Evolutionary conservation across 1,139 yeast species (phyloP).

Genomic region (Scheffersomyces stambukii): DNA sequence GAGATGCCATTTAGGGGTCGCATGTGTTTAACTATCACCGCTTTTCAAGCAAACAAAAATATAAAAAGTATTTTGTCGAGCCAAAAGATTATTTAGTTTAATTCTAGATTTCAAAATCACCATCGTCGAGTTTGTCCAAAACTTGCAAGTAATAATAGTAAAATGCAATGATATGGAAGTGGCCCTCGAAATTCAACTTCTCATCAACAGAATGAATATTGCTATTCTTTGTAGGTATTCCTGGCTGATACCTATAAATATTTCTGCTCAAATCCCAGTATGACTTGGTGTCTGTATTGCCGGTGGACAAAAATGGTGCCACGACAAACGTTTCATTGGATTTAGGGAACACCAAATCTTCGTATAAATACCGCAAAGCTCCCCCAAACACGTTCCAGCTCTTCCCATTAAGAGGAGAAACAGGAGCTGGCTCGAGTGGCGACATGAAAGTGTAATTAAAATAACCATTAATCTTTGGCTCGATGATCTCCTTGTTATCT

Average conservation of each 20-base stretch:
- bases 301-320: constrained; percentile 29
- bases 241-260: constrained; percentile 31
- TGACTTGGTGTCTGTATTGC: constrained; percentile 34
- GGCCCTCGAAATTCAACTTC: constrained; percentile 22
- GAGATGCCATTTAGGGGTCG: too few species aligned
- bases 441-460: constrained; percentile 32
- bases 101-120: constrained; percentile 4
- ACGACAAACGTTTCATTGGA: constrained; percentile 13
- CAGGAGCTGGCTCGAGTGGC: constrained; percentile 53
- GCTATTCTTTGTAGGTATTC: constrained; percentile 14
- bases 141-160: constrained; percentile 38
- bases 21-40: too few species aligned
- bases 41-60: too few species aligned
- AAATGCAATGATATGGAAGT: constrained; percentile 24
- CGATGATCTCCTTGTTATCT: constrained; percentile 24
- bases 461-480: constrained; percentile 31
- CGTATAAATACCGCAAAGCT: constrained; percentile 50
- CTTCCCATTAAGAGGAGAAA: constrained; percentile 42
- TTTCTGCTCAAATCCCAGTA: constrained; percentile 30
- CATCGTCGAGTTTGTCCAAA: constrained; percentile 20
- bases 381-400: constrained; percentile 53
- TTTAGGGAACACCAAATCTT: constrained; percentile 35
- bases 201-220: constrained; percentile 35
- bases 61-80: too few species aligned
- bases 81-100: too few species aligned